Evolutionary conservation across 352 stramenopile species (phyloP).

Genomic region (Blastocystis sp.): DNA sequence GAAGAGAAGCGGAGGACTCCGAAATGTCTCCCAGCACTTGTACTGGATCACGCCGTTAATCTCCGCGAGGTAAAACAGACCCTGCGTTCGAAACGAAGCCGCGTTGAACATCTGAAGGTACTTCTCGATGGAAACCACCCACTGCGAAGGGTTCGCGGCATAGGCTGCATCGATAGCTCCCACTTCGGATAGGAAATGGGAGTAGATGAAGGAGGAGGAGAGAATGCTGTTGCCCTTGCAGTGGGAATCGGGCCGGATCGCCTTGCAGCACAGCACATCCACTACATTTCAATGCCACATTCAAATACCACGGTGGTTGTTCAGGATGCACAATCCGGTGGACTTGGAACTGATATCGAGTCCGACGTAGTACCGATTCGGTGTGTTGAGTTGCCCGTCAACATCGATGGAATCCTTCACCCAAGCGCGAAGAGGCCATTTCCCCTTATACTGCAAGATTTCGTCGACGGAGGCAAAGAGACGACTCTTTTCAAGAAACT

Average conservation of each 20-base stretch:
- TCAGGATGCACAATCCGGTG: slow-evolving; percentile 52
- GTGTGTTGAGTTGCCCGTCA: not conserved
- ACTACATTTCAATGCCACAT: not conserved
- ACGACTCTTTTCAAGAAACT: not conserved
- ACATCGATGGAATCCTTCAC: slow-evolving; percentile 15
- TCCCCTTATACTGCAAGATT: slow-evolving; percentile 11
- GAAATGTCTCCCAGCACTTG: slow-evolving; percentile 26
- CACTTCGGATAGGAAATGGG: slow-evolving; percentile 30
- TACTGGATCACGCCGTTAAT: slow-evolving; percentile 63
- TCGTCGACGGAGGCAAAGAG: slow-evolving; percentile 51
- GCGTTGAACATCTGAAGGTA: slow-evolving; percentile 56
- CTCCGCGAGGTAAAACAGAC: slow-evolving; percentile 61
- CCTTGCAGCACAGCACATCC: slow-evolving; percentile 24
- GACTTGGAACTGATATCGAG: slow-evolving; percentile 43
- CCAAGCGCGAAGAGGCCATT: slow-evolving; percentile 16
- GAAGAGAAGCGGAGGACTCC: not conserved
- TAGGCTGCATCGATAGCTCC: not conserved
- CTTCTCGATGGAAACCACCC: slow-evolving; percentile 36
- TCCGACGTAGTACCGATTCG: slow-evolving; percentile 1
- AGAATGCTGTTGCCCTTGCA: slow-evolving; percentile 60
- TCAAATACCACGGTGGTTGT: not conserved
- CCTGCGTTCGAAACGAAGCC: slow-evolving; percentile 31
- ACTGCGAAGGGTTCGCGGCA: not conserved
- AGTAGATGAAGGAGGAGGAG: slow-evolving; percentile 1
- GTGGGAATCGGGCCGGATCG: slow-evolving; percentile 13